phyloP scores from a whole-genome alignment of 169 alveolate species.

The Cryptosporidium parvum region DNA sequence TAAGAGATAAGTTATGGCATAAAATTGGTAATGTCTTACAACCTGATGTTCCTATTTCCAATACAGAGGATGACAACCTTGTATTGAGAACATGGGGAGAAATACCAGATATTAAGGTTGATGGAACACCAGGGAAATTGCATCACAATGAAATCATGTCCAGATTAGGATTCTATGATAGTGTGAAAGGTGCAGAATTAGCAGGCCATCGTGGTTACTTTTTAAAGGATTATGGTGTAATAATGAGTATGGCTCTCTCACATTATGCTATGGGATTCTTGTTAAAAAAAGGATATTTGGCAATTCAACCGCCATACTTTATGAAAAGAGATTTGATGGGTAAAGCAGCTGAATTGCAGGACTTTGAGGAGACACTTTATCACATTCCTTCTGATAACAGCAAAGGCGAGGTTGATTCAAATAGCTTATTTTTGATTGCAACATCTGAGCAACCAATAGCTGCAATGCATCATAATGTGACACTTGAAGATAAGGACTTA shows the following conservation, averaged over 20 bases:
- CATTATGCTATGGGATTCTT: constrained; percentile 94
- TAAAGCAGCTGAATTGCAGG: constrained; percentile 97
- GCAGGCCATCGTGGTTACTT: constrained; percentile 99
- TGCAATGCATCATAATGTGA: constrained; percentile 92
- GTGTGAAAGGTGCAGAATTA: constrained; percentile 93
- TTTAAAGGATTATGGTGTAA: constrained; percentile 94
- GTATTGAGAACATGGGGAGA: constrained; percentile 93
- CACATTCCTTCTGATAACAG: constrained; percentile 80
- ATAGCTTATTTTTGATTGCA: constrained; percentile 95
- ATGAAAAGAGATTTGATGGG: constrained; percentile 95
- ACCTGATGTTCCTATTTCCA: constrained; percentile 91
- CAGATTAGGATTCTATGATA: constrained; percentile 91
- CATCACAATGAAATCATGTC: constrained; percentile 94
- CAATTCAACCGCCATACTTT: constrained; percentile 98
- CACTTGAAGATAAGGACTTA: constrained; percentile 84
- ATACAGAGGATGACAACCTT: constrained; percentile 93
- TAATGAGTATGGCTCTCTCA: constrained; percentile 95
- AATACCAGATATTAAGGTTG: constrained; percentile 83
- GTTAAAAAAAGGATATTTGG: constrained; percentile 92
- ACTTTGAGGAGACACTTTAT: constrained; percentile 97
- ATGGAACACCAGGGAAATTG: constrained; percentile 88
- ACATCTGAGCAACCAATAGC: constrained; percentile 99
- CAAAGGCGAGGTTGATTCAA: constrained; percentile 42
- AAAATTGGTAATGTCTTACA: constrained; percentile 93
- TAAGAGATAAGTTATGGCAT: constrained; percentile 76